Evolutionary conservation across 1,284 basidiomycete species (phyloP), one percentile per base, ranked within the genome.

Genomic region (Malassezia caprae): DNA sequence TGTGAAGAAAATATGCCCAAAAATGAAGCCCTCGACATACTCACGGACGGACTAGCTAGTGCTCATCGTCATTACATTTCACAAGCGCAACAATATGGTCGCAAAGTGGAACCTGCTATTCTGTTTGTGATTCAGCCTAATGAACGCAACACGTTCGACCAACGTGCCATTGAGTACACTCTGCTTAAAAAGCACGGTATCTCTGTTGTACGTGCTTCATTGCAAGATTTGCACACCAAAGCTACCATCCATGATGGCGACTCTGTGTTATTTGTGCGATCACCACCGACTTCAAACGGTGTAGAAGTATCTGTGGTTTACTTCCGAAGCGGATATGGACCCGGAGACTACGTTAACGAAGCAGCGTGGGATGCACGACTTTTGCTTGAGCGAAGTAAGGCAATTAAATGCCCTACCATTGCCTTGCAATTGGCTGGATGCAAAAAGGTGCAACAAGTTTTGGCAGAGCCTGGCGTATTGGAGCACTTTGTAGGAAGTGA

Each of bases 91-190:
- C 23, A 31, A 1, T 7, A 4, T 6, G 3, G 11, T 21, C 17
- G 43, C 35, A 15, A 31, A 41, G 23, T 34, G 40, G 23, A 47
- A 34, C 48, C 60, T 0, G 56, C 78, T 41, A 82, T 98, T 17
- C 79, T 98, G 2, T 90, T 96, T 65, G 88, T 96, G 4, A 83
- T 90, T 0, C 91, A 94, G 70, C 81, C 83, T 8, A 81, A 83
- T 24, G 94, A 98, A 75, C 80, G 91, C n/a, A 98, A 98, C 72
- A 82, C 93, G 0, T 98, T 96, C 71, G 93, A 98, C 72, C 94
- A 98, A 75, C 81, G 85, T 4, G 83, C 82, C 76, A 76, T 98
- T 13, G 89, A 96, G 76, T 93, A 89, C 63, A 83, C 87, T 60
- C 78, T 96, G 0, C 75, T 88, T 0, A 82, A 88, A 64, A 80